A percentile compares a stretch with the other conserved stretches of the same genome.
Conservation (phyloP, 179 eudicot genomes). For the Carnegiea gigantea region DNA sequence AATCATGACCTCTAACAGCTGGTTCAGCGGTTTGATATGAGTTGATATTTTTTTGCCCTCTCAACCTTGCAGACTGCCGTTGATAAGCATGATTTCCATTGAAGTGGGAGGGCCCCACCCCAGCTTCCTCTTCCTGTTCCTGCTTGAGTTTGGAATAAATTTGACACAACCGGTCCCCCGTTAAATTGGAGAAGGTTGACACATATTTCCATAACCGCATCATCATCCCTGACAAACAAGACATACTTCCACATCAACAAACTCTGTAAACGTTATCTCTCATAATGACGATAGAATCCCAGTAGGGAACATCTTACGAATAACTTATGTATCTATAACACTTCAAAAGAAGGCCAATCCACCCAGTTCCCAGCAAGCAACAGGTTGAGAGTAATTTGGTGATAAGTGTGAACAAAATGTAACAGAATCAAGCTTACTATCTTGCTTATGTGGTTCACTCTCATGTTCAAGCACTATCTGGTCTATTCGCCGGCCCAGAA, state of each 20-base stretch:
- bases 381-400: constrained; percentile 1
- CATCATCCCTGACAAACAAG: constrained; percentile 64
- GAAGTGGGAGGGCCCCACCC: constrained; percentile 77
- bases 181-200: constrained; percentile 82
- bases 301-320: neutral
- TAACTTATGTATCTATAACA: neutral
- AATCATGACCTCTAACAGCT: constrained; percentile 50
- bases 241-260: neutral
- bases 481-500: constrained; percentile 85
- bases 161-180: constrained; percentile 83
- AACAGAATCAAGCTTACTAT: constrained; percentile 56
- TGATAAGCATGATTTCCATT: constrained; percentile 43
- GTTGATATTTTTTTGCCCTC: constrained; percentile 38
- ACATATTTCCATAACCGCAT: constrained; percentile 94
- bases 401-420: neutral
- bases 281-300: neutral
- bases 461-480: constrained; percentile 69
- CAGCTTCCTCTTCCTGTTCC: constrained; percentile 63
- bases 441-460: constrained; percentile 70
- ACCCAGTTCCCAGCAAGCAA: neutral
- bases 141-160: constrained; percentile 90
- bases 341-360: neutral
- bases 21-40: constrained; percentile 28
- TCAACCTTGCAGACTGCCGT: constrained; percentile 40
- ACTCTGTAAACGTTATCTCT: neutral